phyloP scores from a whole-genome alignment of 257 asterid species.

The Primulina huaijiensis region DNA sequence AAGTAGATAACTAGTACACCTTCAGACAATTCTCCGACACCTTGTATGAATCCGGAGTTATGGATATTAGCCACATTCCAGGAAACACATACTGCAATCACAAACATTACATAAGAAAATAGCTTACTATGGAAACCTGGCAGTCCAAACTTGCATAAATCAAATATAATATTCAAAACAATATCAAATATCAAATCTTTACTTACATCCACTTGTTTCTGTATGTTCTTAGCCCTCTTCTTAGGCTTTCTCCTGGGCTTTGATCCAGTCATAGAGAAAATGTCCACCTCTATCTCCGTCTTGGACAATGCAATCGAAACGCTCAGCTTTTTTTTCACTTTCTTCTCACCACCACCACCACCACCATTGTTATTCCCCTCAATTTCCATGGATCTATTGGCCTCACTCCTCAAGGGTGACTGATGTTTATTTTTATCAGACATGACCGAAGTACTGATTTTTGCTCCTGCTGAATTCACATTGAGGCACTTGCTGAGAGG shows the following conservation, averaged over 20 bases:
- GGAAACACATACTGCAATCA: constrained; percentile 56
- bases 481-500: background rate
- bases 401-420: background rate
- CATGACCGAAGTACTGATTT: background rate
- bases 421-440: background rate
- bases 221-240: constrained; percentile 58
- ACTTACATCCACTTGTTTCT: constrained; percentile 64
- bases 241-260: constrained; percentile 73
- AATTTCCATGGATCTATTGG: constrained; percentile 27
- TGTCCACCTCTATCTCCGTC: constrained; percentile 74
- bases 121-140: background rate
- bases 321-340: constrained; percentile 48
- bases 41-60: constrained; percentile 62
- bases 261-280: constrained; percentile 54
- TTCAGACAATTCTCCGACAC: constrained; percentile 55
- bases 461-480: background rate
- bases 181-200: constrained; percentile 16
- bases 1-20: constrained; percentile 36
- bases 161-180: background rate
- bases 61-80: constrained; percentile 60
- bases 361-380: constrained; percentile 27
- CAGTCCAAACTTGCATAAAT: background rate
- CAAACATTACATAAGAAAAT: constrained; percentile 3
- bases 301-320: constrained; percentile 42
- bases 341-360: constrained; percentile 31